A percentile compares a stretch with the other conserved stretches of the same genome.
These are phyloP conservation scores for Stipa capillata DNA, from an alignment of 176 grass and related monocot species.

Conservation along the genomic window DNA sequence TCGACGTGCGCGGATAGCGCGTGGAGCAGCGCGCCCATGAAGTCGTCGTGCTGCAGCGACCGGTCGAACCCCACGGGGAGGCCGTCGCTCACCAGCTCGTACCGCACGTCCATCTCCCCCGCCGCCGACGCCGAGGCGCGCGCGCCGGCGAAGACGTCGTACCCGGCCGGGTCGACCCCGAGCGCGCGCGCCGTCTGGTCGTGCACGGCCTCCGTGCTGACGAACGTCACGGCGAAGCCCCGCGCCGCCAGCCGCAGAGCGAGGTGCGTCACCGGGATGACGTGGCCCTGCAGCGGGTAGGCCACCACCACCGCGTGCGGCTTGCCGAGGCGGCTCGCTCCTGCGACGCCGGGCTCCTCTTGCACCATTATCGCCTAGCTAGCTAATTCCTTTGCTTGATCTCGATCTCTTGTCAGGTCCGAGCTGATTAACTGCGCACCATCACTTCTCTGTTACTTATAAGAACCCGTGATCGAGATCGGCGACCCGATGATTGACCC, in stretches of 20 bases:
- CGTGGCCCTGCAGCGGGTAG: constrained; percentile 61
- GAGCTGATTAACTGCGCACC: too few species aligned
- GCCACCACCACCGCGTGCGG: constrained; percentile 58
- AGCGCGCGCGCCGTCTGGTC: constrained; percentile 27
- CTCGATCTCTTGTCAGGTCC: too few species aligned
- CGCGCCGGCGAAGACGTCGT: constrained; percentile 25
- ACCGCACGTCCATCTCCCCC: constrained; percentile 50
- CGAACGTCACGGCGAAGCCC: constrained; percentile 56
- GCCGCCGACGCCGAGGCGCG: background rate
- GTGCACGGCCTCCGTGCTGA: constrained; percentile 55
- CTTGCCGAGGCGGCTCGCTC: background rate
- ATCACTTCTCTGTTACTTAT: background rate
- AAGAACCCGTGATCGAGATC: background rate
- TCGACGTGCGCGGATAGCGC: constrained; percentile 46
- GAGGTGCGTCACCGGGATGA: constrained; percentile 54
- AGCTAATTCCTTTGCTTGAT: background rate
- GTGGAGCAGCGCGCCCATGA: constrained; percentile 39
- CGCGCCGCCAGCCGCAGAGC: constrained; percentile 36
- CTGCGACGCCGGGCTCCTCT: background rate
- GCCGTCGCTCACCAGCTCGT: constrained; percentile 55
- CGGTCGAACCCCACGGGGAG: constrained; percentile 45
- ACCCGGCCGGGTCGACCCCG: background rate
- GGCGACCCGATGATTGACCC: background rate
- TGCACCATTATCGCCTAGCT: background rate
- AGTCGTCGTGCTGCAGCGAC: constrained; percentile 48